Conservation (phyloP, 148 eudicot genomes). For the Silene uniflora region DNA sequence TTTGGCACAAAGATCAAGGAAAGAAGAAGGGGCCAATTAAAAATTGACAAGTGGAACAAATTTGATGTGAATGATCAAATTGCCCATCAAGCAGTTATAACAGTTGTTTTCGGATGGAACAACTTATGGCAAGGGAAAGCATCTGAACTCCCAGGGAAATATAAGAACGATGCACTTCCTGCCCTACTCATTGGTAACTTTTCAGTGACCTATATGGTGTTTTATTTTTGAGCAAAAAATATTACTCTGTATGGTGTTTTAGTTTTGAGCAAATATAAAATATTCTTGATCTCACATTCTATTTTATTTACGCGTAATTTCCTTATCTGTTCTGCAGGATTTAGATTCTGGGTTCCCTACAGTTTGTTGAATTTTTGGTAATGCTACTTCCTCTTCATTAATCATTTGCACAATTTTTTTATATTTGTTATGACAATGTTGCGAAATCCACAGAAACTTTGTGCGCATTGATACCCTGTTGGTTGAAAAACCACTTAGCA, state of each 20-base stretch:
- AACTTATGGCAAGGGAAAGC: conserved; percentile 78
- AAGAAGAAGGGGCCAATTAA: too few species aligned
- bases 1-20: too few species aligned
- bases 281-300: background rate
- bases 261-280: background rate
- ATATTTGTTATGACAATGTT: conserved; percentile 9
- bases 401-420: conserved; percentile 15
- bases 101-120: conserved; percentile 94
- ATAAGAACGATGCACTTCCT: conserved; percentile 75
- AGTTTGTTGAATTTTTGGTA: conserved; percentile 87
- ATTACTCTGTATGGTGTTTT: background rate
- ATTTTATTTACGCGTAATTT: background rate
- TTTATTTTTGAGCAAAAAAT: too few species aligned
- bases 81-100: conserved; percentile 79
- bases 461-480: background rate
- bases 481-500: too few species aligned
- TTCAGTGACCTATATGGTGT: conserved; percentile 8
- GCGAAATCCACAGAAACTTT: background rate
- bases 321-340: conserved; percentile 50
- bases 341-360: conserved; percentile 95
- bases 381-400: conserved; percentile 22
- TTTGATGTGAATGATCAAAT: conserved; percentile 83
- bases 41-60: conserved; percentile 15
- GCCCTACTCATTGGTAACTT: conserved; percentile 58
- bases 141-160: conserved; percentile 85